These are phyloP conservation scores for Calonectria multiphialidica DNA, from an alignment of 2,329 filamentous ascomycete genomes.

Conservation along the genomic window DNA sequence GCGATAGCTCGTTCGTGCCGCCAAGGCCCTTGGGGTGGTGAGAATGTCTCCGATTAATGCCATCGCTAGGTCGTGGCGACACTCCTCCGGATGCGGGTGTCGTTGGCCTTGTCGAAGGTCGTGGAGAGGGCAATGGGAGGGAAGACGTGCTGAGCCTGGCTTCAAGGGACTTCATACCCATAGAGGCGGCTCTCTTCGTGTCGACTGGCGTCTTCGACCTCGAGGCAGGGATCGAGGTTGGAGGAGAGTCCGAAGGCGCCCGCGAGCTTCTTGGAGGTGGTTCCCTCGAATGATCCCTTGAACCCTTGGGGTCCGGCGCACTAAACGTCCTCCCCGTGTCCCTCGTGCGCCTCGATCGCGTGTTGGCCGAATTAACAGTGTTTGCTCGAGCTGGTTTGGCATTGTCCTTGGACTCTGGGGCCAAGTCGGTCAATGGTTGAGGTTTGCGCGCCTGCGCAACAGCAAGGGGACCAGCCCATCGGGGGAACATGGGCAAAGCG, in stretches of 20 bases:
- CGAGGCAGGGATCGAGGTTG: slow-evolving; percentile 35
- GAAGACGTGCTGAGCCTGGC: slow-evolving; percentile 77
- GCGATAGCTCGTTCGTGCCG: slow-evolving; percentile 72
- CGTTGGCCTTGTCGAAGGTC: slow-evolving; percentile 62
- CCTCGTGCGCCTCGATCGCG: slow-evolving; percentile 62
- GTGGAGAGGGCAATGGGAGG: slow-evolving; percentile 72
- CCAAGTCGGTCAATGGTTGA: slow-evolving; percentile 54
- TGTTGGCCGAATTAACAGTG: slow-evolving; percentile 68
- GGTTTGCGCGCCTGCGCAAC: slow-evolving; percentile 86
- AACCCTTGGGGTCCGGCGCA: slow-evolving; percentile 53
- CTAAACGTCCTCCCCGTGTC: slow-evolving; percentile 59
- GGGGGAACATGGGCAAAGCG: slow-evolving; percentile 80
- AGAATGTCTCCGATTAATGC: slow-evolving; percentile 69
- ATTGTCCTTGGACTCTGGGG: slow-evolving; percentile 55
- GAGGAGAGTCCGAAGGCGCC: slow-evolving; percentile 32
- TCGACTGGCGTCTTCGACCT: slow-evolving; percentile 51
- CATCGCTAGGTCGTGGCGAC: slow-evolving; percentile 58
- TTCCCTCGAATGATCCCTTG: slow-evolving; percentile 43
- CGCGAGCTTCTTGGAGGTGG: slow-evolving; percentile 42
- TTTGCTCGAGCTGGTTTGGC: slow-evolving; percentile 71
- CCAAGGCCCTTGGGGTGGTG: slow-evolving; percentile 69
- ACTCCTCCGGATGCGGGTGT: slow-evolving; percentile 70
- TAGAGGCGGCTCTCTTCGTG: slow-evolving; percentile 59
- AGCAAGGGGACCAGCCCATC: slow-evolving; percentile 83
- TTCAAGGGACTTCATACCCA: slow-evolving; percentile 67